Conservation (phyloP, 768 basidiomycete species). For the Auricularia heimuer region DNA sequence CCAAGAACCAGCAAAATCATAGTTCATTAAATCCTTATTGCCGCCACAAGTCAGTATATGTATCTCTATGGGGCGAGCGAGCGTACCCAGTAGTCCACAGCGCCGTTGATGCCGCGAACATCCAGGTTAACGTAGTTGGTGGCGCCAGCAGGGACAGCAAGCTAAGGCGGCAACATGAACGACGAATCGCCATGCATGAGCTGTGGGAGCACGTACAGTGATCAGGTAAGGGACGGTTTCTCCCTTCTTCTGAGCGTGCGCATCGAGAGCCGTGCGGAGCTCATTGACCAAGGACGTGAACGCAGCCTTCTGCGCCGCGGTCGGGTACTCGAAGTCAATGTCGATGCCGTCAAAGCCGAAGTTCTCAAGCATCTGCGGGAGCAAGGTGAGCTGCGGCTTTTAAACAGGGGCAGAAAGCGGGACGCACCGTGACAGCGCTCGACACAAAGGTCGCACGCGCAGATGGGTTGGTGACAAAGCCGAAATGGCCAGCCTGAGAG, state of each 20-base stretch:
- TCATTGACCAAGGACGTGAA: slow-evolving; percentile 56
- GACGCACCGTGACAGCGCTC: slow-evolving; percentile 30
- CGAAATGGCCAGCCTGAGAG: slow-evolving; percentile 58
- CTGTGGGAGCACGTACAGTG: slow-evolving; percentile 24
- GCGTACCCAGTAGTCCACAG: slow-evolving; percentile 56
- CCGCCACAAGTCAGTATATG: not conserved
- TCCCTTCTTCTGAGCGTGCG: slow-evolving; percentile 47
- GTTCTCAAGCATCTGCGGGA: slow-evolving; percentile 29
- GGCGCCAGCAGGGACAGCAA: slow-evolving; percentile 54
- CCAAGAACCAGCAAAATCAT: slow-evolving; percentile 62
- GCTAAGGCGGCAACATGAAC: slow-evolving; percentile 19
- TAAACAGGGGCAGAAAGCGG: slow-evolving; percentile 47
- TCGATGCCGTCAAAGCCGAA: slow-evolving; percentile 78
- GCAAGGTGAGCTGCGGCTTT: not conserved
- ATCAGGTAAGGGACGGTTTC: slow-evolving; percentile 51
- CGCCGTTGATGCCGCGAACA: slow-evolving; percentile 53
- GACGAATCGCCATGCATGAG: not conserved
- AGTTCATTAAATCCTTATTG: slow-evolving; percentile 32
- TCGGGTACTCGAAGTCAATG: slow-evolving; percentile 75
- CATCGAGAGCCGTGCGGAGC: slow-evolving; percentile 52
- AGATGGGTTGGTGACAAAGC: slow-evolving; percentile 44
- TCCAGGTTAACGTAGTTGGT: slow-evolving; percentile 47
- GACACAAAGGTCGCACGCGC: slow-evolving; percentile 40
- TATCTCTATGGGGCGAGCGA: not conserved
- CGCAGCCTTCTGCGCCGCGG: slow-evolving; percentile 47